Evolutionary conservation across 371 early-diverging fungal species (phyloP), one percentile per base, ranked within the genome.

Genomic region (Mortierella sp.): DNA sequence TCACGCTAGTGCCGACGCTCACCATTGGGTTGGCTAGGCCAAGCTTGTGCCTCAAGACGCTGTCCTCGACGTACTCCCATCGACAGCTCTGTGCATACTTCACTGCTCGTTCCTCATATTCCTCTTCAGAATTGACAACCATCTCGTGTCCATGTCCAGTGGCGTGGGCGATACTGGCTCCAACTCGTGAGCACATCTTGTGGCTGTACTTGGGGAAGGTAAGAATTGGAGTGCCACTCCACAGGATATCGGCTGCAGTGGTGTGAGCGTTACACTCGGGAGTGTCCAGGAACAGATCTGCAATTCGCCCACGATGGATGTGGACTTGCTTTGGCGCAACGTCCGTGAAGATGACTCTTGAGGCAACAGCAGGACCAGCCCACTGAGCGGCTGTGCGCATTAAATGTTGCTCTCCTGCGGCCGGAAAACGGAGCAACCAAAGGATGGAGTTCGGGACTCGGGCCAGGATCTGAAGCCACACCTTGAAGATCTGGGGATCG

Each of bases 231-330:
- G 96, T 96, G 13, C 96, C 97, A 37, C 91, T 91, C 95, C 96
- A 96, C 43, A 96, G 78, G 47, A 95, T 95, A 80, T 96, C 97
- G 2, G 93, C 93, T 0, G 96, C 96, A 1, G 97, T 96, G 3
- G 97, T 96, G 64, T 96, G 97, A 0, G 95, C 97, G 67, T 96
- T 96, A 72, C 96, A 96, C 80, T 95, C 95, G 19, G 95, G 93
- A 8, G 95, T 95, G 80, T 96, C 97, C 52, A 96, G 79, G 67
- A 96, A 95, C 48, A 95, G 60, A 71, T 96, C 97, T 0, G 95
- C 96, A 4, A 95, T 88, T 13, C 96, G 90, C n/a, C 96, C 95
- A 39, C 97, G 94, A 67, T 93, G 91, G 51, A 96, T 94, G 68
- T 96, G 97, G n/a, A 94, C 73, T 59, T 95, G 91, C 64, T 96